phyloP scores from a whole-genome alignment of 2,329 filamentous ascomycete species.

The Fusarium poae region DNA sequence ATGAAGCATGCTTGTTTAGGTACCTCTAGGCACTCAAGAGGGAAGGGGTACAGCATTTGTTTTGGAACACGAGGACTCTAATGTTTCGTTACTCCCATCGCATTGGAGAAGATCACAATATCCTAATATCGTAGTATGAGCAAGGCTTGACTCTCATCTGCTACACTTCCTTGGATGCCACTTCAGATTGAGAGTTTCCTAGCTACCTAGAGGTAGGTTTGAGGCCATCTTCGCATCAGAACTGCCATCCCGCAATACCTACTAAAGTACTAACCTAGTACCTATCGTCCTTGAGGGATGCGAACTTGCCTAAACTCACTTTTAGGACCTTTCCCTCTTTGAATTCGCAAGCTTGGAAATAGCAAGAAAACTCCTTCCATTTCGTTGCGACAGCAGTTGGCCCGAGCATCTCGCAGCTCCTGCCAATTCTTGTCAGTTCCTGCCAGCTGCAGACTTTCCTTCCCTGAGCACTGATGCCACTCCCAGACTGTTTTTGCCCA shows the following conservation, averaged over 20 bases:
- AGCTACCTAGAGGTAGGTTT: not conserved
- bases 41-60: not conserved
- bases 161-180: too few species aligned
- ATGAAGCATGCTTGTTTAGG: not conserved
- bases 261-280: too few species aligned
- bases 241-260: not conserved
- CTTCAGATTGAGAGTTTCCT: not conserved
- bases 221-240: not conserved
- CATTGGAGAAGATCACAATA: not conserved
- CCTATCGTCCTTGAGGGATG: not conserved
- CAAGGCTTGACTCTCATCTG: not conserved
- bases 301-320: not conserved
- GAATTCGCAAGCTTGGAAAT: not conserved
- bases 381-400: not conserved
- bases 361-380: not conserved
- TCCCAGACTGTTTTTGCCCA: not conserved
- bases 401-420: not conserved
- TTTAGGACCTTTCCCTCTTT: not conserved
- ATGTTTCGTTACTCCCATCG: not conserved
- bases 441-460: slow-evolving; percentile 9
- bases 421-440: slow-evolving; percentile 19
- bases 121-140: not conserved
- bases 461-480: not conserved
- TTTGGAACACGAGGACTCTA: not conserved
- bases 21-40: not conserved